A percentile compares a stretch with the other conserved stretches of the same genome.
These are phyloP conservation scores for Penicillium chermesinum DNA, from an alignment of 495 filamentous ascomycete genomes.

Conservation along the genomic window DNA sequence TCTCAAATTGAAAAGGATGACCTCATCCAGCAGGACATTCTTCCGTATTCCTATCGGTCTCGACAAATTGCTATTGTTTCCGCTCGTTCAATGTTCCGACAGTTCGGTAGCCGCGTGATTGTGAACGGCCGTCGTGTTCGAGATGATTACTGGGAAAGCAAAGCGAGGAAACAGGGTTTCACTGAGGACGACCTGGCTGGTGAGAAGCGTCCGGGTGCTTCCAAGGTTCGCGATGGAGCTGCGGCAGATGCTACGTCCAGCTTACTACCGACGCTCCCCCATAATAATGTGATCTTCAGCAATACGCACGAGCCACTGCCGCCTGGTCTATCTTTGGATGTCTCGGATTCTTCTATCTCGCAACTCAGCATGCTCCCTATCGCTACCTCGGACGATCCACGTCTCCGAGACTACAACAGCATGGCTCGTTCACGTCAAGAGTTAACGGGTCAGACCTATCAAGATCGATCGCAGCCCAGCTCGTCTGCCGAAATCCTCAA, in stretches of 20 bases:
- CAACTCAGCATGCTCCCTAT: conserved; percentile 83
- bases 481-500: conserved; percentile 78
- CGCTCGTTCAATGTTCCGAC: conserved; percentile 97
- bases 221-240: conserved; percentile 75
- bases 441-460: conserved; percentile 80
- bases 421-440: conserved; percentile 87
- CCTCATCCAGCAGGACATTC: conserved; percentile 86
- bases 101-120: conserved; percentile 96
- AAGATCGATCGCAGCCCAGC: conserved; percentile 77
- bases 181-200: conserved; percentile 95
- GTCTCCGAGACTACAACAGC: conserved; percentile 73
- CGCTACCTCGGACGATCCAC: conserved; percentile 68
- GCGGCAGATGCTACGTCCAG: conserved; percentile 38
- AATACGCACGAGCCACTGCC: conserved; percentile 62
- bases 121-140: conserved; percentile 82
- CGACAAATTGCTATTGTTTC: conserved; percentile 98
- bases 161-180: conserved; percentile 95
- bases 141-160: conserved; percentile 98
- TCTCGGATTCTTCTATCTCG: conserved; percentile 54
- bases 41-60: conserved; percentile 96
- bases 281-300: conserved; percentile 78
- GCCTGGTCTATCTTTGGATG: conserved; percentile 64
- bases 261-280: conserved; percentile 53
- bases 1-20: conserved; percentile 95
- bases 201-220: conserved; percentile 90